phyloP scores from a whole-genome alignment of 352 stramenopile species.

The Globisporangium perplexum region DNA sequence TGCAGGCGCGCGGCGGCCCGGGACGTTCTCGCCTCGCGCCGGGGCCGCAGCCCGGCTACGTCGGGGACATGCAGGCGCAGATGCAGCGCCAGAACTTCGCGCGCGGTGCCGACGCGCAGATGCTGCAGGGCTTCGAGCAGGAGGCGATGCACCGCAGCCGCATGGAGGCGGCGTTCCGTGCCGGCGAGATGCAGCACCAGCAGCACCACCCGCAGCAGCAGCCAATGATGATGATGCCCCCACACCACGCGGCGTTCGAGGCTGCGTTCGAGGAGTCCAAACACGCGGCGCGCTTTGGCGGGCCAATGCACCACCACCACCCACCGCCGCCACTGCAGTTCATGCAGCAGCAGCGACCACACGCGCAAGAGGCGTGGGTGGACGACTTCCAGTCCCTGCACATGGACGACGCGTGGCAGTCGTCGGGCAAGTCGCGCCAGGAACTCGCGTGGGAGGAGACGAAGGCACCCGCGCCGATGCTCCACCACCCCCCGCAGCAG shows the following conservation, averaged over 20 bases:
- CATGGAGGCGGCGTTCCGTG: constrained; percentile 67
- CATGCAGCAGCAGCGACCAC: constrained; percentile 23
- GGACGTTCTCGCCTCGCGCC: constrained; percentile 17
- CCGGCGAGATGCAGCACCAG: constrained; percentile 23
- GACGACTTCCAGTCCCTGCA: constrained; percentile 55
- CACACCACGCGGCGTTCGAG: constrained; percentile 60
- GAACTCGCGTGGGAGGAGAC: constrained; percentile 63
- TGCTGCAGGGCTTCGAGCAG: constrained; percentile 58
- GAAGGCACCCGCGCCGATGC: constrained; percentile 25
- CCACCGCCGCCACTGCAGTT: constrained; percentile 22
- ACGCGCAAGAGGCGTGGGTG: constrained; percentile 51
- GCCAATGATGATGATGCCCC: constrained; percentile 27
- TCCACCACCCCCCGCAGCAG: constrained; percentile 39
- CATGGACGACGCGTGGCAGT: constrained; percentile 61
- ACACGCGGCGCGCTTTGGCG: constrained; percentile 11
- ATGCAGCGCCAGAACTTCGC: constrained; percentile 68
- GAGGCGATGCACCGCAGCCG: constrained; percentile 51
- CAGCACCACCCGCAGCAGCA: constrained; percentile 12
- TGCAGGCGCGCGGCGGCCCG: constrained; percentile 40
- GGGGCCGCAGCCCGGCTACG: constrained; percentile 24
- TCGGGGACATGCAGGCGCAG: constrained; percentile 56
- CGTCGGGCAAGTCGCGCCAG: constrained; percentile 45
- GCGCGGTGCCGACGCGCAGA: constrained; percentile 39
- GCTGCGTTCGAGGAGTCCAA: constrained; percentile 48
- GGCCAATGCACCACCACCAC: constrained; percentile 41